A percentile compares a stretch with the other conserved stretches of the same genome.
Conservation (phyloP, 1,284 basidiomycete genomes). For the Paramarasmius palmivorus region DNA sequence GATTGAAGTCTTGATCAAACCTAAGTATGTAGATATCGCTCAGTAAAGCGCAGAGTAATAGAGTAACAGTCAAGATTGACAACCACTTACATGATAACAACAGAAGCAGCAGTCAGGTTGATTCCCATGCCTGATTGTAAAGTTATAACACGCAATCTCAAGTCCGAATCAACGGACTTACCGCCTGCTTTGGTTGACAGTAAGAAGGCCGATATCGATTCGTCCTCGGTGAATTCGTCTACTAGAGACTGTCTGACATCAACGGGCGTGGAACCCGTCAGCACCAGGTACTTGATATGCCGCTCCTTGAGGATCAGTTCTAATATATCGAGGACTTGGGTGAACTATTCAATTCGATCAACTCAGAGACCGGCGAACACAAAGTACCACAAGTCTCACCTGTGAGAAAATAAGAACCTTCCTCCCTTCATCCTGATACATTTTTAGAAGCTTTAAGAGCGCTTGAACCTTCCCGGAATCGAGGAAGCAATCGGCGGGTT, state of each 20-base stretch:
- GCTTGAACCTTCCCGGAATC: conserved; percentile 89
- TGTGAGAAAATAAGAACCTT: conserved; percentile 94
- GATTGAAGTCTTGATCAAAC: conserved; percentile 98
- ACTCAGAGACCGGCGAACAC: background rate
- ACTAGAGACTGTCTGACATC: conserved; percentile 92
- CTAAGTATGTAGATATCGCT: conserved; percentile 31
- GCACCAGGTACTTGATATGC: conserved; percentile 79
- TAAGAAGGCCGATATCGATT: conserved; percentile 89
- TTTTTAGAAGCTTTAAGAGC: conserved; percentile 71
- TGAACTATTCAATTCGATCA: conserved; percentile 62
- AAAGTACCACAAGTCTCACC: conserved; percentile 40
- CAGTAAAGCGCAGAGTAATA: background rate
- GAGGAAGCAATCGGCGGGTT: conserved; percentile 77
- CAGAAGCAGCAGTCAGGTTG: conserved; percentile 89
- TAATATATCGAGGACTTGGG: conserved; percentile 92
- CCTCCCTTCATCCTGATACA: conserved; percentile 72
- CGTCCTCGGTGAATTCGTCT: conserved; percentile 95
- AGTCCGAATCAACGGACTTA: conserved; percentile 15
- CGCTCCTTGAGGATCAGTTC: conserved; percentile 82
- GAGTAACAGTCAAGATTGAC: no score
- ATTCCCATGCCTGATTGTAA: conserved; percentile 70
- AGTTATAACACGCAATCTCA: conserved; percentile 2
- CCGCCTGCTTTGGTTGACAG: conserved; percentile 94
- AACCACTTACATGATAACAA: conserved; percentile 87
- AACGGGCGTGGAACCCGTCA: conserved; percentile 94